Base-by-base conservation (phyloP, 768 basidiomycete species). In the Phanerodontia chrysosporium region DNA sequence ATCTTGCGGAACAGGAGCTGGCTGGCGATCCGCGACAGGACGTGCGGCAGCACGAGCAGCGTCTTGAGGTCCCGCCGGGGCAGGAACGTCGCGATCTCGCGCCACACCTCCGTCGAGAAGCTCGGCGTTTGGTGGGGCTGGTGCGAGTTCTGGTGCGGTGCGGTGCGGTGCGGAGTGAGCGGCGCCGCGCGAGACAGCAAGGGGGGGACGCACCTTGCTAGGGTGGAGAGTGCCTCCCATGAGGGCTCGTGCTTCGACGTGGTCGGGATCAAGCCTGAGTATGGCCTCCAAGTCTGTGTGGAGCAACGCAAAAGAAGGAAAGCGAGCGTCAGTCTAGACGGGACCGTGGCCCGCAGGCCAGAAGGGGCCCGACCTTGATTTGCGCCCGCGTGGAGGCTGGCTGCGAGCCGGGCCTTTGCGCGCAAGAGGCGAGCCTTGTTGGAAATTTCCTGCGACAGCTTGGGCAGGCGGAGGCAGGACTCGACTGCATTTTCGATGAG, bases 401-500 rank as follows among this genome's bases (percentile, higher is more conserved):
- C 78, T 7, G 81, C 76, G n/a, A 87, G 75, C 62, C 86, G 80
- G 59, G 80, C 78, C 73, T 82, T 82, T n/a, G 85, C 88, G 24
- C 87, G 80, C 51, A 89, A 69, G 45, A 90, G 76, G 60, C 84
- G 80, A 53, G 86, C 86, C 66, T 80, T 82, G 22, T 83, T 81
- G 9, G 81, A 70, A 53, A 78, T 82, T 65, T 78, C 75, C 10
- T 80, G 70, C 42, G 79, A 75, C 45, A 83, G 73, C 12, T 80
- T 80, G 18, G 78, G 74, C 51, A 88, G 78, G 62, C 82, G 79
- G 44, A 90, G 75, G 62, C 85, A 84, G 3, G 86, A 87, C 70
- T 87, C 85, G 59, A 87, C 84, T 49, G 85, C 86, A 68, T 88
- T 89, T 75, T 90, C 87, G 73, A 88, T 81, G 65, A 83, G 76